These are phyloP conservation scores for Fraxinus dipetala DNA, from an alignment of 305 asterid species.

Conservation along the genomic window DNA sequence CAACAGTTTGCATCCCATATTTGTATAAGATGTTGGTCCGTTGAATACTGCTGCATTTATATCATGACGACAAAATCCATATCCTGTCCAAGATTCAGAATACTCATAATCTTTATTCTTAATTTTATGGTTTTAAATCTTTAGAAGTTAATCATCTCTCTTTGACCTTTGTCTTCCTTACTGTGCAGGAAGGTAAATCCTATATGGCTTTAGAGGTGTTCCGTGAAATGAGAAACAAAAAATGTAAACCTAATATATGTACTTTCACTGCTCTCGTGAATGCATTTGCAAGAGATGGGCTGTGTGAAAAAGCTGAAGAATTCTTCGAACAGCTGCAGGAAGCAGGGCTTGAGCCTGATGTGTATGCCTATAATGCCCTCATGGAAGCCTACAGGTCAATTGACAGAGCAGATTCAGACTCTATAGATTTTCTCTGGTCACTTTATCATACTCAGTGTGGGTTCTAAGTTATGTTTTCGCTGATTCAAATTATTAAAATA, in stretches of 20 bases:
- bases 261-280: constrained; percentile 78
- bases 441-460: background rate
- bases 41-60: background rate
- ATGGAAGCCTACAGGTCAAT: constrained; percentile 85
- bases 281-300: constrained; percentile 82
- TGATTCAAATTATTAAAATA: background rate
- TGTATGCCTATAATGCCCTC: constrained; percentile 80
- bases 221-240: constrained; percentile 59
- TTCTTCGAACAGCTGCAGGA: constrained; percentile 75
- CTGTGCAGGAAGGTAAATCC: constrained; percentile 59
- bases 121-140: background rate
- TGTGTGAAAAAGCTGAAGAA: constrained; percentile 88
- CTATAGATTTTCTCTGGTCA: background rate
- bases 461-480: background rate
- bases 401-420: background rate
- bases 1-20: background rate
- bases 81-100: background rate
- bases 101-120: background rate
- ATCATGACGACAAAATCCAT: background rate
- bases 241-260: constrained; percentile 75
- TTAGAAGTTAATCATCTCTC: background rate
- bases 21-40: background rate
- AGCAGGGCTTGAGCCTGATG: constrained; percentile 86
- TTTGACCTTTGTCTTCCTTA: constrained; percentile 9
- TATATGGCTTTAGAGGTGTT: constrained; percentile 79